Conservation (phyloP, 768 basidiomycete genomes). For the Suillus variegatus region DNA sequence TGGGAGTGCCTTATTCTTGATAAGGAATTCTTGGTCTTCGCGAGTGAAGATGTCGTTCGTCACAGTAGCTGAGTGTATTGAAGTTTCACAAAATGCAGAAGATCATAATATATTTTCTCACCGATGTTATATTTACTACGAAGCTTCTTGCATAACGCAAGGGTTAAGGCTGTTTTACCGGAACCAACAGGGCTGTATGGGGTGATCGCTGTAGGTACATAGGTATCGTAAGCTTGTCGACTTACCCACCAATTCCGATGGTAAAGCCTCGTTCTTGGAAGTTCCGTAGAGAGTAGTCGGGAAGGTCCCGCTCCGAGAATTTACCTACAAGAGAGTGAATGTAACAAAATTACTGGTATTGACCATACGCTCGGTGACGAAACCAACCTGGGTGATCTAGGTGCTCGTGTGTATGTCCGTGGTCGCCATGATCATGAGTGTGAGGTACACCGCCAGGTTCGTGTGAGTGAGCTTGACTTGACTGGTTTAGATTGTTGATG, state of each 20-base stretch:
- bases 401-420: constrained; percentile 95
- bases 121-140: constrained; percentile 91
- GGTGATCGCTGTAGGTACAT: neutral
- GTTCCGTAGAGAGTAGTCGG: constrained; percentile 80
- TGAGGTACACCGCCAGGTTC: constrained; percentile 42
- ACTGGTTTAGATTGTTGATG: constrained; percentile 61
- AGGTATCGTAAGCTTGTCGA: constrained; percentile 10
- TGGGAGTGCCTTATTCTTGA: constrained; percentile 87
- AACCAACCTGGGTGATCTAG: constrained; percentile 81
- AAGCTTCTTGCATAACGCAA: constrained; percentile 83
- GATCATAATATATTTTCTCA: constrained; percentile 33
- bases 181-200: constrained; percentile 87
- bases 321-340: constrained; percentile 58
- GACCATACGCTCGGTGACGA: neutral
- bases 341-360: neutral
- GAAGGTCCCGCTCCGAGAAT: constrained; percentile 89
- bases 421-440: constrained; percentile 67
- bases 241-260: constrained; percentile 95
- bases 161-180: constrained; percentile 93
- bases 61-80: constrained; percentile 66
- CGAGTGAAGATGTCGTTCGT: constrained; percentile 99
- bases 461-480: constrained; percentile 52
- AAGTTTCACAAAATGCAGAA: constrained; percentile 12
- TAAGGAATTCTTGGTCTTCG: constrained; percentile 97
- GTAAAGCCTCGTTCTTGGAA: constrained; percentile 96